Evolutionary conservation across 2,329 filamentous ascomycete species (phyloP), one percentile per base, ranked within the genome.

Genomic region (Exophiala sp.): DNA sequence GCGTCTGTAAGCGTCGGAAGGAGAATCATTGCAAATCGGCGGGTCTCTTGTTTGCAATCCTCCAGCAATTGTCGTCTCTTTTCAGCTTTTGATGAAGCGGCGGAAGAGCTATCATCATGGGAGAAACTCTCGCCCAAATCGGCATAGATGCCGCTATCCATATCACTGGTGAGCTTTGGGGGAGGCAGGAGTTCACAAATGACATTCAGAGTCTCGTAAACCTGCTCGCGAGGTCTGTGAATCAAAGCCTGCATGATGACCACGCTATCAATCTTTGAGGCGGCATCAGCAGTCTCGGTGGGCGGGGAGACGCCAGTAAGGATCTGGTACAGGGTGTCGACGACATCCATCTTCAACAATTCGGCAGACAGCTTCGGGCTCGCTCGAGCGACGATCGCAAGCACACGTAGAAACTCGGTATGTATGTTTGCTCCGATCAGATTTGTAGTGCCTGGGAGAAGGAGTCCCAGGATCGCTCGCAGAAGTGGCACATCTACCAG

Each of bases 201-300:
- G 57, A 98, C 89, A 65, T 97, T 97, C 56, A 98, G 78, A 1
- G 94, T 96, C 72, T 98, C 93, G 60, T 91, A 93, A 14, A 98
- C 87, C 68, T 98, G 93, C 60, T 98, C 94, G 49, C 90, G 83
- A 5, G 93, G 93, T 34, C 91, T 83, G 64, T 97, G 93, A 45
- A 98, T 95, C 56, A 98, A 76, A 30, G 94, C 89, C 70, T 98
- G 93, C 94, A 98, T 98, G 62, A 98, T 93, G 39, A 98, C 81
- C 48, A 97, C 91, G 64, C 89, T 95, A 68, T 97, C 91, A 57
- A 97, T 85, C 69, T 94, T 95, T 30, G 81, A 85, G 23, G 83
- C 85, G 50, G 88, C 80, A 65, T 91, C 83, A 29, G 89, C 83
- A 1, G 78, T 83, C 27, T 85, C 86, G 55, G 76, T 80, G 0